Percentiles rank a stretch among this genome's conserved stretches.
These are phyloP conservation scores for Xylaria flabelliformis DNA, from an alignment of 495 filamentous ascomycete species.

Conservation along the genomic window DNA sequence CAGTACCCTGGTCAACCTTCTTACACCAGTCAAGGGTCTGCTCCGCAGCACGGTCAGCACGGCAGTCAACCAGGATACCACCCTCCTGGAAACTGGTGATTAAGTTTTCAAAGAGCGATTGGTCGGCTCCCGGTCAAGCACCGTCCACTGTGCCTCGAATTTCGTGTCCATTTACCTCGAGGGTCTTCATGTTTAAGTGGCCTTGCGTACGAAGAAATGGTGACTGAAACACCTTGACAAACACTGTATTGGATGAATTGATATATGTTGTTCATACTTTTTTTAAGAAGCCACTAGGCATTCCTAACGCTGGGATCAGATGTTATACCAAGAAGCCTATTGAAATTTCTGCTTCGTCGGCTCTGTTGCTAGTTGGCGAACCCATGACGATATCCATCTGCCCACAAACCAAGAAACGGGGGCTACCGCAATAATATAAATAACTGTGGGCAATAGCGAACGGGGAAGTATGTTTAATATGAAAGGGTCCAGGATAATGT, in stretches of 20 bases:
- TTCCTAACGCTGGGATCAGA: not conserved
- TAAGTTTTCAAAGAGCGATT: not conserved
- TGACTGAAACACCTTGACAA: not conserved
- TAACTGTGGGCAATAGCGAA: constrained; percentile 70
- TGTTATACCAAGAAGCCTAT: constrained; percentile 31
- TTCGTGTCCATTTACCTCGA: not conserved
- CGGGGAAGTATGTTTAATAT: constrained; percentile 72
- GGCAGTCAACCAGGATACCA: constrained; percentile 42
- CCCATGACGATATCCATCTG: constrained; percentile 43
- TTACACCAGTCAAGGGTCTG: constrained; percentile 40
- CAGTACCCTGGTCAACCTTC: constrained; percentile 41
- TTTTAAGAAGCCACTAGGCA: not conserved
- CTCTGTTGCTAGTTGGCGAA: constrained; percentile 38
- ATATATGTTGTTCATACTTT: constrained; percentile 18
- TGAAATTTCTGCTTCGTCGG: constrained; percentile 41
- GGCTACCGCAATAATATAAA: constrained; percentile 64
- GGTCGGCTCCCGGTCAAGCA: constrained; percentile 2
- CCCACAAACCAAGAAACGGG: constrained; percentile 56
- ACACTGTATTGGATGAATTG: constrained; percentile 16
- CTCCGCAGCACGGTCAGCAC: constrained; percentile 44
- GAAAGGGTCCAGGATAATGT: constrained; percentile 91
- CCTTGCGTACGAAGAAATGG: not conserved
- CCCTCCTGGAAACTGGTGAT: constrained; percentile 37
- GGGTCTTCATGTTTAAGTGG: constrained; percentile 1
- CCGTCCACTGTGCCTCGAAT: not conserved